These are phyloP conservation scores for Phytophthora multivora DNA, from an alignment of 352 stramenopile species.

Conservation along the genomic window DNA sequence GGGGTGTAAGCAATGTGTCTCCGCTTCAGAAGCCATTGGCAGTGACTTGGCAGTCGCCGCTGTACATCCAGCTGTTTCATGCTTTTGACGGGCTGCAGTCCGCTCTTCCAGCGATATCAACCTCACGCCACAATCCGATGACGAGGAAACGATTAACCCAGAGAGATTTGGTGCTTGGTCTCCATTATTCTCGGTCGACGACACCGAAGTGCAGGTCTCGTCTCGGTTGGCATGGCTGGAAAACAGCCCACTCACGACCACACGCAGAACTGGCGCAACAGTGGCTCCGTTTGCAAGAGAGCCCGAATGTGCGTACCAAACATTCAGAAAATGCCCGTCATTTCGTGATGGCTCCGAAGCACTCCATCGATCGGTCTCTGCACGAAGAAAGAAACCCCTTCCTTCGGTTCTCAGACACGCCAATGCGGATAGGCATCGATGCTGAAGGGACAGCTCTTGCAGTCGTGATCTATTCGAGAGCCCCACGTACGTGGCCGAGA, in stretches of 20 bases:
- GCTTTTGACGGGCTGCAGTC: slow-evolving; percentile 18
- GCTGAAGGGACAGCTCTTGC: not conserved
- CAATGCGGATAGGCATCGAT: not conserved
- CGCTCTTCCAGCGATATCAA: slow-evolving; percentile 21
- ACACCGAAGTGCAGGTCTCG: not conserved
- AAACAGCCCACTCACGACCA: slow-evolving; percentile 6
- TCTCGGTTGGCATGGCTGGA: not conserved
- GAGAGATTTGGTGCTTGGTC: slow-evolving; percentile 2
- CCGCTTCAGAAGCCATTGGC: not conserved
- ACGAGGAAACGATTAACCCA: slow-evolving; percentile 14
- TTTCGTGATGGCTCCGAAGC: not conserved
- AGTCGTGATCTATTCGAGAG: slow-evolving; percentile 7
- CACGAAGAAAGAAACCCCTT: slow-evolving; percentile 7
- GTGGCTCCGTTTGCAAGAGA: slow-evolving; percentile 31
- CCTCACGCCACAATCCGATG: slow-evolving; percentile 8
- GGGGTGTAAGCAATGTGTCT: not conserved
- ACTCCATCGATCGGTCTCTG: slow-evolving; percentile 19
- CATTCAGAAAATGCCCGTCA: slow-evolving; percentile 25
- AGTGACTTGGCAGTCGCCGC: slow-evolving; percentile 13
- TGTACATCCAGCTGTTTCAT: slow-evolving; percentile 22
- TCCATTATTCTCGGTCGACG: slow-evolving; percentile 1
- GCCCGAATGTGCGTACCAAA: slow-evolving; percentile 6
- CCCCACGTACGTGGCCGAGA: not conserved
- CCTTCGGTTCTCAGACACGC: not conserved
- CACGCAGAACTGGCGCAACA: slow-evolving; percentile 17